Base-by-base conservation (phyloP, 2,329 filamentous ascomycete genomes). In the Fusarium napiforme region DNA sequence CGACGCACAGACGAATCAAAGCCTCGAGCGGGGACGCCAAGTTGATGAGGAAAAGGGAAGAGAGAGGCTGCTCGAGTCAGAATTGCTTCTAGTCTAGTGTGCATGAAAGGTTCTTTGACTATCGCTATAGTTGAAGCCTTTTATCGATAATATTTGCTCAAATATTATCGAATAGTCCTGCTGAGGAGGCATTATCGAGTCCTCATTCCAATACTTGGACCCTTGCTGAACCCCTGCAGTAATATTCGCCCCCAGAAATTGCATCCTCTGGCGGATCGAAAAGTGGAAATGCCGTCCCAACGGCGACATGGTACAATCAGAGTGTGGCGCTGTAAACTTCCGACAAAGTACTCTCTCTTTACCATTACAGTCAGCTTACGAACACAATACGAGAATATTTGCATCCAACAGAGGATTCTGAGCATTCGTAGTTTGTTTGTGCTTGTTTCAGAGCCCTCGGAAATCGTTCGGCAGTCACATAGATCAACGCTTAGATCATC, bases 251-350 rank as follows among this genome's bases (percentile, higher is more conserved):
- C 70, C 43, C 53, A 46, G 23, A 69, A 50, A 53, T 58, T 71
- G 37, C 69, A 73, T 72, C 45, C 43, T 72, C 55, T 72, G 60
- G 40, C 47, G 49, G 70, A 72, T 64, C 70, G 70, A 58, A 73
- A 70, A 70, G 70, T 71, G 67, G 65, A 69, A 69, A 59, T 64
- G 36, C 49, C 46, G 43, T 49, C 40, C 46, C 52, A 68, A 56
- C 55, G 59, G 58, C 37, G 30, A 49, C 61, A 50, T 36, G 45
- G 45, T 23, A 47, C 32, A 42, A 18, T 23, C 42, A 45, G 36
- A 59, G 72, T 64, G 71, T 73, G 71, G 71, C 63, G 64, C 53
- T 34, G 47, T 57, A 74, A 69, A 69, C 49, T 57, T 61, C 71
- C 67, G 63, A 45, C 40, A 43, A 19, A 30, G 46, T 26, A 49